Base-by-base conservation (phyloP, 805 yeast genomes). In the Hanseniaspora osmophila region DNA sequence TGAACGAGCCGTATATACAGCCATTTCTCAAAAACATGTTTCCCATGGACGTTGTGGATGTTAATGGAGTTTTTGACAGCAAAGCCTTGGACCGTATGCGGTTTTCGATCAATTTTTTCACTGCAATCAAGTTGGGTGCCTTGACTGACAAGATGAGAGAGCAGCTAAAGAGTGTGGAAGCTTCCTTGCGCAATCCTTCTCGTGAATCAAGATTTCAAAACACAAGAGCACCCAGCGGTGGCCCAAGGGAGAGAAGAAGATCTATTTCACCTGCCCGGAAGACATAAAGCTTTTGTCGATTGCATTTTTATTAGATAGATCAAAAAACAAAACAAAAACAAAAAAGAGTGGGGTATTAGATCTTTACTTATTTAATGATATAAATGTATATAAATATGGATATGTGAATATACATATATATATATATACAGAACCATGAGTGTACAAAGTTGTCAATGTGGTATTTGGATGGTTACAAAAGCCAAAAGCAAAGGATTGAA, bases 121-220 rank as follows among this genome's bases (percentile, higher is more conserved):
- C 96, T 0, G 96, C 96, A 1, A 86, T 90, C 49, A 94, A 94
- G 0, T 60, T 90, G 42, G 96, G 96, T 40, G 70, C 73, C 2
- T 59, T 90, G 47, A 88, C 97, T 0, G 95, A 85, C 35, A 73
- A 66, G 1, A 82, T 88, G 94, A 74, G 97, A 63, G 71, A 44
- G 40, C 37, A 33, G 47, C 44, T 49, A 41, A 43, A 37, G 51
- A 47, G 12, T 48, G 42, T 10, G 48, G 43, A n/a, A n/a, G 6
- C 18, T n/a, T 17, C 18, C 15, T 13, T n/a, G 5, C 9, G 15
- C 4, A 35, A 35, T 35, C n/a, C 18, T 9, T 10, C 16, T 35
- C 35, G 15, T 12, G 6, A 6, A 32, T n/a, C 13, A 32, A 32
- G 35, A 9, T n/a, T 12, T n/a, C n/a, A n/a, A n/a, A n/a, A n/a